Base-by-base conservation (phyloP, 176 grass and related monocot genomes). In the Aegilops sharonensis region DNA sequence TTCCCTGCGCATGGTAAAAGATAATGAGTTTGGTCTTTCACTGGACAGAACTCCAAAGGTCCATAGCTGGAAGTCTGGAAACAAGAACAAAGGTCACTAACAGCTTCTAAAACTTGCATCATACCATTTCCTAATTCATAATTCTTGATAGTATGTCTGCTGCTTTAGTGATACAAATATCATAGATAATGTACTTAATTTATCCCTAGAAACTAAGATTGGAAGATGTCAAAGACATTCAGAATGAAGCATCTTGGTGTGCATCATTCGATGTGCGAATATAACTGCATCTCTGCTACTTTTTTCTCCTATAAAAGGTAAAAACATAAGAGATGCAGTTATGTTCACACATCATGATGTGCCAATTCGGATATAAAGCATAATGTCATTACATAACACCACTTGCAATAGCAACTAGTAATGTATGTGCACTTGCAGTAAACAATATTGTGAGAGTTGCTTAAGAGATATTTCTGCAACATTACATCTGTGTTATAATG, bases 331-430 rank as follows among this genome's bases (percentile, higher is more conserved):
- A 37, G 52, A 18, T 59, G 20, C 61, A 75, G 14, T 64, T 43
- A 67, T 37, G 59, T 27, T 89, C 68, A 29, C 43, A 32, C 43
- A 8, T 57, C 43, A 24, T 63, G 23, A 75, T 75, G 18, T 67
- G 5, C 10, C 11, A 25, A 52, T 17, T 17, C 4, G 2, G 48
- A 52, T 17, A 75, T 67, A 54, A 29, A 65, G 72, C 68, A 32
- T 31, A 35, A 12, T 34, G 23, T 45, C 66, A 29, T 29, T 52
- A 75, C 31, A 62, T 25, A 81, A 27, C 47, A 15, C 5, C 11
- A 8, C 78, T 54, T 78, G 52, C 14, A 50, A 23, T 79, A 66
- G 67, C 48, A 80, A 67, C 61, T n/a, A 70, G 63, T 75, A 75
- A 50, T 88, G 39, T 52, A 61, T 48, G 37, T 42, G 68, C 29